Evolutionary conservation across 2,329 filamentous ascomycete genomes (phyloP).

Genomic region (Cladosporium sp.): DNA sequence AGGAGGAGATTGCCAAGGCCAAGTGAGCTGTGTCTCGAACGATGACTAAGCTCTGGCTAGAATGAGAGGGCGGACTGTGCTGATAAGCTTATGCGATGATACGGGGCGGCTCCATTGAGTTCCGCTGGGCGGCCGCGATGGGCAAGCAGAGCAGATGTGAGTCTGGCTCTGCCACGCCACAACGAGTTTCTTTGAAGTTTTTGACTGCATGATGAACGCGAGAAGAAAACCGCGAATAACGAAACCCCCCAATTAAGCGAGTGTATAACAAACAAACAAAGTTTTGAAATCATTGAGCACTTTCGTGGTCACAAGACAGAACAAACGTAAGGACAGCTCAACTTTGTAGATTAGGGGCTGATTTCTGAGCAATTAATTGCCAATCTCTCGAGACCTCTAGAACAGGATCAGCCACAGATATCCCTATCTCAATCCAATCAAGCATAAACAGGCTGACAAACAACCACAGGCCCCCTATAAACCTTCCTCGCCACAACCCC

Average conservation of each 20-base stretch:
- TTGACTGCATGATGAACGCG: not conserved
- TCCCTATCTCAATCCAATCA: not conserved
- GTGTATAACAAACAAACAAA: constrained; percentile 4
- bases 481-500: not conserved
- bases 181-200: constrained; percentile 5
- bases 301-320: no score
- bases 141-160: constrained; percentile 6
- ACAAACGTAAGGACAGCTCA: no score
- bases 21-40: not conserved
- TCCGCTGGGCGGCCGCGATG: constrained; percentile 3
- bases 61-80: not conserved
- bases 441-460: not conserved
- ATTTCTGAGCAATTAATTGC: no score
- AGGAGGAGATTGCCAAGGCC: constrained; percentile 50
- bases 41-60: not conserved
- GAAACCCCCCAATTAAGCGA: not conserved
- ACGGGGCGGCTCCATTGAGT: constrained; percentile 1
- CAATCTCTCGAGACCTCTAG: no score
- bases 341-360: no score
- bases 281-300: not conserved
- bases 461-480: constrained; percentile 12
- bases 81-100: constrained; percentile 4
- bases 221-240: not conserved
- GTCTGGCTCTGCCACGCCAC: constrained; percentile 7
- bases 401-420: no score